A percentile compares a stretch with the other conserved stretches of the same genome.
phyloP scores from a whole-genome alignment of 2,329 filamentous ascomycete species.

The Boeremia lycopersici region DNA sequence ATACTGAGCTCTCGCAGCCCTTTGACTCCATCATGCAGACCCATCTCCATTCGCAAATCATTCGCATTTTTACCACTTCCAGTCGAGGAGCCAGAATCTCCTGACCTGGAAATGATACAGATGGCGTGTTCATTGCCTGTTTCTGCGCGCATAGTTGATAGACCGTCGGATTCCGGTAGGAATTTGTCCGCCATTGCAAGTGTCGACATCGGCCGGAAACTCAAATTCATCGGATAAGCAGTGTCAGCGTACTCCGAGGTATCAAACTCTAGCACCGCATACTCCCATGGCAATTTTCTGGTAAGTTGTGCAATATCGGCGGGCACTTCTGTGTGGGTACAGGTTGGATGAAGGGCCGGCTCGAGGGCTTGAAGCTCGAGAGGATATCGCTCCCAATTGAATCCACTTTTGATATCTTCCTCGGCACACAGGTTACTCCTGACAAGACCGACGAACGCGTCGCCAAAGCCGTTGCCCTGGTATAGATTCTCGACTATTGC shows the following conservation, averaged over 20 bases:
- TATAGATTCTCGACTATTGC: not conserved
- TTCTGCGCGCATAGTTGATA: not conserved
- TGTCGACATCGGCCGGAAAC: not conserved
- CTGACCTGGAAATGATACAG: not conserved
- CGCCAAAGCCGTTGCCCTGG: not conserved
- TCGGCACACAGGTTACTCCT: not conserved
- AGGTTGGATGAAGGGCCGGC: not conserved
- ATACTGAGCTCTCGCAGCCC: constrained; percentile 1
- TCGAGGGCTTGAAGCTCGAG: not conserved
- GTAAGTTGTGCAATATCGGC: not conserved
- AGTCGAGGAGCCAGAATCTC: not conserved
- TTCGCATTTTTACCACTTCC: not conserved
- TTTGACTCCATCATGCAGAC: not conserved
- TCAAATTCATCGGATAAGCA: constrained; percentile 9
- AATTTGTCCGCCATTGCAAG: not conserved
- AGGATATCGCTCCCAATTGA: not conserved
- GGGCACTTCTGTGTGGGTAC: not conserved
- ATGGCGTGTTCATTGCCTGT: not conserved
- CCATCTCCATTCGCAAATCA: not conserved
- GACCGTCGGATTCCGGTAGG: not conserved
- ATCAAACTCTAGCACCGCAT: not conserved
- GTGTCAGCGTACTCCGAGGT: not conserved
- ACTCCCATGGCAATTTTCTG: constrained; percentile 4
- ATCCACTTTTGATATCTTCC: no score
- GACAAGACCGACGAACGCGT: not conserved